phyloP scores from a whole-genome alignment of 305 asterid species.

The Solanum hybrid region DNA sequence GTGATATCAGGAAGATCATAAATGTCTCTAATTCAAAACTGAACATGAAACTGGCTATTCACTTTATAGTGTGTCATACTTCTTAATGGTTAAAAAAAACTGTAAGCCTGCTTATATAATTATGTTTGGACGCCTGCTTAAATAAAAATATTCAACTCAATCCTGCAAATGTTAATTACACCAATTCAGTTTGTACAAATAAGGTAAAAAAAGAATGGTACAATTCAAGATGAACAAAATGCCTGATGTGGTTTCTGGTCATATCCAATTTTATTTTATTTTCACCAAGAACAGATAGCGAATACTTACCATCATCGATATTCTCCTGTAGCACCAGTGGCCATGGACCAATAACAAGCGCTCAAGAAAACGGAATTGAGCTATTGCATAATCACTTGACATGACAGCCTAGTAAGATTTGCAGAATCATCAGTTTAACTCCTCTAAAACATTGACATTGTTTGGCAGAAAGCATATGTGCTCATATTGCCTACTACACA shows the following conservation, averaged over 20 bases:
- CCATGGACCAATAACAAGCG: constrained; percentile 91
- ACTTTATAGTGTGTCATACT: not conserved
- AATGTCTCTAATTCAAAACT: not conserved
- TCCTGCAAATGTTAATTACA: not conserved
- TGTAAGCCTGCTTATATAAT: not conserved
- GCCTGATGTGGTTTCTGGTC: not conserved
- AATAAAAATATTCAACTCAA: not conserved
- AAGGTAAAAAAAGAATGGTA: not conserved
- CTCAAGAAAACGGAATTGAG: constrained; percentile 91
- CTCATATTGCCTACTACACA: not conserved
- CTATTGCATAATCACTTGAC: constrained; percentile 90
- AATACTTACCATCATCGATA: constrained; percentile 78
- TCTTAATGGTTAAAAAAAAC: not conserved
- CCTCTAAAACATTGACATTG: not conserved
- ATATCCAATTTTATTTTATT: not conserved
- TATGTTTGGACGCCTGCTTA: not conserved
- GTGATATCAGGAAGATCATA: constrained; percentile 3
- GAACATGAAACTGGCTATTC: not conserved
- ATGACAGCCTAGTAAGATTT: constrained; percentile 63
- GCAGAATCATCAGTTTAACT: constrained; percentile 8
- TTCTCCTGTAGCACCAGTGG: constrained; percentile 98
- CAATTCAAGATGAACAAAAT: not conserved
- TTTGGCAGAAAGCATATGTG: not conserved
- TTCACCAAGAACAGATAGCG: not conserved
- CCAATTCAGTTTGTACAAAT: not conserved